A percentile compares a stretch with the other conserved stretches of the same genome.
Conservation (phyloP, 306 rosid species). For the Arachis hypogaea region DNA sequence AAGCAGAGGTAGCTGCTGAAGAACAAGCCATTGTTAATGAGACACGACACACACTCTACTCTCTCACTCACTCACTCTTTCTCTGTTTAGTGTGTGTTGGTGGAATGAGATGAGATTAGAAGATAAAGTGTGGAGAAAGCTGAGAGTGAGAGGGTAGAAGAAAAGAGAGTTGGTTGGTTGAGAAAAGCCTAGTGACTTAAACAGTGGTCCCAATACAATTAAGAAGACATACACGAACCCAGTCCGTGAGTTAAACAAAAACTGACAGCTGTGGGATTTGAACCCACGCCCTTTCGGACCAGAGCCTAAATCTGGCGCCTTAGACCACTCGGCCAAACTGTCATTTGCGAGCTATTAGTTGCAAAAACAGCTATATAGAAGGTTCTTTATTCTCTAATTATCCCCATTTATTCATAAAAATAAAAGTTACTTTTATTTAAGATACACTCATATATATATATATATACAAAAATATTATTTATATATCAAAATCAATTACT, state of each 20-base stretch:
- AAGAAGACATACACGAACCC: neutral
- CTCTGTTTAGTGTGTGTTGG: neutral
- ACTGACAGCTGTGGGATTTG: conserved; percentile 9
- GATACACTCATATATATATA: no score
- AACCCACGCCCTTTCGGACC: conserved; percentile 15
- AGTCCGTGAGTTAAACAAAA: neutral
- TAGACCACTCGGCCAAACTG: conserved; percentile 14
- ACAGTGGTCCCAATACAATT: neutral
- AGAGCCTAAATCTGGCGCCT: conserved; percentile 12
- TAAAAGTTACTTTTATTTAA: no score
- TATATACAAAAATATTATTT: no score
- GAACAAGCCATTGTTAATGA: conserved; percentile 60
- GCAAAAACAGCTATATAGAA: no score
- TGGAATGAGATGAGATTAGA: neutral
- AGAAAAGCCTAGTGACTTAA: neutral
- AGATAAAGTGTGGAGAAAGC: neutral
- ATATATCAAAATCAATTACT: no score
- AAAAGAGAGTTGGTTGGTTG: neutral
- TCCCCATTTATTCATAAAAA: no score
- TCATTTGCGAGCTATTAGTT: neutral
- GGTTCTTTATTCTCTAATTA: no score
- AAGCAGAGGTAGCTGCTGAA: conserved; percentile 60
- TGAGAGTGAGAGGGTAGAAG: neutral
- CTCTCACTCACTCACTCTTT: neutral
- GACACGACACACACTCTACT: neutral